A percentile compares a stretch with the other conserved stretches of the same genome.
These are phyloP conservation scores for Tuber borchii DNA, from an alignment of 495 filamentous ascomycete species.

Conservation along the genomic window DNA sequence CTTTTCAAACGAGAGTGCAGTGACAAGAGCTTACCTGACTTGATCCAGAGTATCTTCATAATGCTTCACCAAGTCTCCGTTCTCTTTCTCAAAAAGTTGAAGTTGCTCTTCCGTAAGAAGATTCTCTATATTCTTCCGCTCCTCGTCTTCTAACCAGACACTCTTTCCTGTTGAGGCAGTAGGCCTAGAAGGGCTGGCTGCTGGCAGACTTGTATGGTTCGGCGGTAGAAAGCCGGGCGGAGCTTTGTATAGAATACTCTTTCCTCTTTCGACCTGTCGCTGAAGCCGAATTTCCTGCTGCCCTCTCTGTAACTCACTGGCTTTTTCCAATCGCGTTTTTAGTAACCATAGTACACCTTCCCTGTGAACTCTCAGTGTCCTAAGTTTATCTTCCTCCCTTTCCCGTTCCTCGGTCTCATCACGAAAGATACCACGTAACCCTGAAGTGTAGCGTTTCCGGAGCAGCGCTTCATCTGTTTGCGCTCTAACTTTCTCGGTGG, in stretches of 20 bases:
- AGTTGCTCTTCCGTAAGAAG: conserved; percentile 73
- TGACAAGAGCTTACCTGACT: conserved; percentile 61
- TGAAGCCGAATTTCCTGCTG: conserved; percentile 88
- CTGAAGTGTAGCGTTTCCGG: conserved; percentile 55
- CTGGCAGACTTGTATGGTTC: neutral
- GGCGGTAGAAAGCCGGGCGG: conserved; percentile 41
- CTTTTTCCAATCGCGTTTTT: conserved; percentile 64
- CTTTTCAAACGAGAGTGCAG: no score
- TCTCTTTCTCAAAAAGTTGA: conserved; percentile 89
- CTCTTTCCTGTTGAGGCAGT: conserved; percentile 18
- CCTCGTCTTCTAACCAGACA: conserved; percentile 39
- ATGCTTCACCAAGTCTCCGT: conserved; percentile 82
- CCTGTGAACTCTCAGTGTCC: conserved; percentile 56
- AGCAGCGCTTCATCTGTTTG: conserved; percentile 61
- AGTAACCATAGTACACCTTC: conserved; percentile 81
- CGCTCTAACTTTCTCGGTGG: conserved; percentile 73
- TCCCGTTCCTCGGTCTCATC: conserved; percentile 57
- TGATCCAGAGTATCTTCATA: conserved; percentile 88
- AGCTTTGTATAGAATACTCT: conserved; percentile 72
- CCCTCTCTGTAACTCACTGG: conserved; percentile 64
- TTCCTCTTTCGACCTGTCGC: conserved; percentile 80
- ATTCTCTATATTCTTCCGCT: conserved; percentile 51
- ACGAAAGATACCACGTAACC: conserved; percentile 30
- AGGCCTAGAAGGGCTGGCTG: conserved; percentile 13
- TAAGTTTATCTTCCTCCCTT: conserved; percentile 60